Percentiles rank a stretch among this genome's conserved stretches.
phyloP scores from a whole-genome alignment of 345 rosid genomes.

The Lepidium africanum region DNA sequence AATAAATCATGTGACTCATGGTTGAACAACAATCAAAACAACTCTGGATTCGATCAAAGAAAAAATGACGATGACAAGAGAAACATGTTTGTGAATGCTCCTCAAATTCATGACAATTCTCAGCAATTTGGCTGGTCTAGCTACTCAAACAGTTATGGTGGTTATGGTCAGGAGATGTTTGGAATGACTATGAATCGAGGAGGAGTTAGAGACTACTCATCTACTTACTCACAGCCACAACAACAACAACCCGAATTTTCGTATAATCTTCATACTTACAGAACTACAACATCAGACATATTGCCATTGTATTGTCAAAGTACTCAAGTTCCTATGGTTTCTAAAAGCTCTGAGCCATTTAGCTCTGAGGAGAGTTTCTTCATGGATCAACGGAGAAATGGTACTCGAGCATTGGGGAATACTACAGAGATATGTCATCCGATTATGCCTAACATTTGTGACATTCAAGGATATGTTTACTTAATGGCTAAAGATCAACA shows the following conservation, averaged over 20 bases:
- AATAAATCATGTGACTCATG: slow-evolving; percentile 1
- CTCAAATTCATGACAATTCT: neutral
- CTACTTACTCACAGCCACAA: neutral
- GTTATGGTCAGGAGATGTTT: neutral
- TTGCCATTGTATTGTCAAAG: slow-evolving; percentile 18
- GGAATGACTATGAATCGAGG: neutral
- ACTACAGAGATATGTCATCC: neutral
- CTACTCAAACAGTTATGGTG: neutral
- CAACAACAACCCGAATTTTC: neutral
- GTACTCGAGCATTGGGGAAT: neutral
- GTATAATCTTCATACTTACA: neutral
- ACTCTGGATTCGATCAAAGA: neutral
- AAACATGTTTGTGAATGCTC: neutral
- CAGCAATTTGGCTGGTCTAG: slow-evolving; percentile 19
- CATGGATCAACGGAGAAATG: slow-evolving; percentile 16
- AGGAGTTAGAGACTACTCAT: neutral
- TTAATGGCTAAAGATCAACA: slow-evolving; percentile 49
- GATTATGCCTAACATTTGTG: slow-evolving; percentile 26
- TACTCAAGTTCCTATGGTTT: slow-evolving; percentile 2
- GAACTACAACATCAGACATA: neutral
- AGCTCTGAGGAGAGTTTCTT: slow-evolving; percentile 28
- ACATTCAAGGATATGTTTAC: slow-evolving; percentile 35
- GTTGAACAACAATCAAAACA: slow-evolving; percentile 1
- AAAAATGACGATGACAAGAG: neutral
- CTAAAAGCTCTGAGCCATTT: slow-evolving; percentile 22